Evolutionary conservation across 176 grass and related monocot genomes (phyloP), one percentile per base, ranked within the genome.

Genomic region (Tillandsia fasciculata): DNA sequence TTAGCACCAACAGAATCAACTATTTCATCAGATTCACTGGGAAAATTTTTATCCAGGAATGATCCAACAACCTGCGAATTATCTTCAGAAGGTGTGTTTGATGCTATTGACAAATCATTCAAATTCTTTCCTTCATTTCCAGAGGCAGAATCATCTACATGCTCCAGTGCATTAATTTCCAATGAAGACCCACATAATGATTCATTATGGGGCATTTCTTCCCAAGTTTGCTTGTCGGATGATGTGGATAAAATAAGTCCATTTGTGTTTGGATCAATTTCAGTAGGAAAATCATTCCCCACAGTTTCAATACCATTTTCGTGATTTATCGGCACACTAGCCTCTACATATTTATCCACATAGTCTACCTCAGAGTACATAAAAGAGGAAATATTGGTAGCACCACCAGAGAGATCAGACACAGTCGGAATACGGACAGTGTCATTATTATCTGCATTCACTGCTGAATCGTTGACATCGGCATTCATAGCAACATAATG

Each of bases 141-240:
- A 81, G 26, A 79, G 9, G 71, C 26, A 79, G 82, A 88, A 72
- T 82, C 78, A 51, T 88, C 81, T 53, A 80, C 77, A 12, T 75
- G 79, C 49, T 84, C 86, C 64, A 73, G 65, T 64, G 74, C 51
- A 71, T 78, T 71, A 73, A 71, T 78, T 77, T 80, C 85, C 53
- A n/a, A 57, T 57, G 53, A 13, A 49, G 14, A 12, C 65, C 18
- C 17, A 17, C 9, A 67, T 67, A 18, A 67, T 49, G 26, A 29
- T 49, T 47, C 12, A 67, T 49, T 67, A 48, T 67, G 65, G 49
- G 65, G 48, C 27, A 67, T 15, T 20, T 9, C 42, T 18, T 2
- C 56, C 15, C 22, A 15, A 17, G 15, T 61, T 61, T 61, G 13
- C 22, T 61, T 15, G 22, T n/a, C 65, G 56, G 8, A 10, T 61